Evolutionary conservation across 2,329 filamentous ascomycete genomes (phyloP).

Genomic region (Trichophyton verrucosum): DNA sequence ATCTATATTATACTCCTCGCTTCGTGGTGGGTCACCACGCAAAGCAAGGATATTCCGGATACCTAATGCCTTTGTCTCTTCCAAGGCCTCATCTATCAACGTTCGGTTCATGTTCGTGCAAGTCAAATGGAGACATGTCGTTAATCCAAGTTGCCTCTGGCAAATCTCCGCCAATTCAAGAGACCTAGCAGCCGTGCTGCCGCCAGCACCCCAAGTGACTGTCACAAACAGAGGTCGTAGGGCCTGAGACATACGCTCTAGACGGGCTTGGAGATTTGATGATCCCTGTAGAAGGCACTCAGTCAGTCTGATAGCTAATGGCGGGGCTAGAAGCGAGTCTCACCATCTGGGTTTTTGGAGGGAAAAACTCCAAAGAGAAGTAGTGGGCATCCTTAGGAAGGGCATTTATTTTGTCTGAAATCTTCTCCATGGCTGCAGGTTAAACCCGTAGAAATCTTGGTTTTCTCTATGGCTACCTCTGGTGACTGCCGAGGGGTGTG

Average conservation of each 20-base stretch:
- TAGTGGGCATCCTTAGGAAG: constrained; percentile 70
- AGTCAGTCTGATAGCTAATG: constrained; percentile 15
- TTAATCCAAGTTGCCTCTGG: constrained; percentile 80
- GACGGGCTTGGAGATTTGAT: constrained; percentile 79
- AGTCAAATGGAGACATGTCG: constrained; percentile 89
- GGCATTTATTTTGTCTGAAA: constrained; percentile 89
- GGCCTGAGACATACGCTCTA: constrained; percentile 88
- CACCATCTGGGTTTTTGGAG: constrained; percentile 86
- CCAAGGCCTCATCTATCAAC: constrained; percentile 75
- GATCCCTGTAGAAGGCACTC: constrained; percentile 48
- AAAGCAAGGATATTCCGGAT: constrained; percentile 90
- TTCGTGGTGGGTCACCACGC: constrained; percentile 78
- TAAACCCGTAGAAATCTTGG: neutral
- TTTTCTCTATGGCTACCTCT: neutral
- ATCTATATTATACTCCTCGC: constrained; percentile 69
- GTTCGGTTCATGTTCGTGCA: constrained; percentile 93
- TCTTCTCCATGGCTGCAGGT: constrained; percentile 48
- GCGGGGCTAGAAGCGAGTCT: constrained; percentile 19
- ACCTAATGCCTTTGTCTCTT: constrained; percentile 79
- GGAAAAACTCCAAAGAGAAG: constrained; percentile 98
- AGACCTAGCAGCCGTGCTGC: constrained; percentile 79
- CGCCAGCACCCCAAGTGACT: constrained; percentile 94
- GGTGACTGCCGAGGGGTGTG: neutral
- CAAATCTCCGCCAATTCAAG: constrained; percentile 91
- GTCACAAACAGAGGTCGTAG: constrained; percentile 89